Conservation (phyloP, 1,284 basidiomycete genomes). For the Macrocystidia cucumis region DNA sequence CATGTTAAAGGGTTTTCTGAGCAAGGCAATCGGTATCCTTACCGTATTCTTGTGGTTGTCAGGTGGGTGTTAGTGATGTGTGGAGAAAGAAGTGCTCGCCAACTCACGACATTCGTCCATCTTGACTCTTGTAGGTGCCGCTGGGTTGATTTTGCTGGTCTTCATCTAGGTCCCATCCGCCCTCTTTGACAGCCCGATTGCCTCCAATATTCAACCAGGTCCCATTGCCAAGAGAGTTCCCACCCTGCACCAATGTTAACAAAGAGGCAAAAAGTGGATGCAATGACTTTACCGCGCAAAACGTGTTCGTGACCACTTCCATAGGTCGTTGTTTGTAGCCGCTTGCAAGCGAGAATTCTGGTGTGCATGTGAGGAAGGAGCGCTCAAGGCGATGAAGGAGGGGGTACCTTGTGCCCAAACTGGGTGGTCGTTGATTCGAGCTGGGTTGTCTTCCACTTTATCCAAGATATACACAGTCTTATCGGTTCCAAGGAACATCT, state of each 20-base stretch:
- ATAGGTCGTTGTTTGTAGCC: slow-evolving; percentile 44
- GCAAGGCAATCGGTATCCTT: slow-evolving; percentile 8
- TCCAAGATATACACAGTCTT: slow-evolving; percentile 45
- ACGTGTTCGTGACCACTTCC: slow-evolving; percentile 59
- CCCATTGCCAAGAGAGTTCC: slow-evolving; percentile 58
- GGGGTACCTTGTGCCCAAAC: slow-evolving; percentile 40
- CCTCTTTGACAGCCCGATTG: slow-evolving; percentile 48
- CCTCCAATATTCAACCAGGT: slow-evolving; percentile 62
- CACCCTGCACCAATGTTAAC: slow-evolving; percentile 35
- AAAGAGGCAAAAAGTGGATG: slow-evolving; percentile 1
- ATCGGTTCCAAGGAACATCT: too few relatives aligned
- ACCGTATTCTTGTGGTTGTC: slow-evolving; percentile 40
- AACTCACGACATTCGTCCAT: slow-evolving; percentile 63
- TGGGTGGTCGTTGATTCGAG: slow-evolving; percentile 29
- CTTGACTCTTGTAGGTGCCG: slow-evolving; percentile 50
- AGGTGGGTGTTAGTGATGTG: too few relatives aligned
- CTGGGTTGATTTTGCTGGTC: slow-evolving; percentile 36
- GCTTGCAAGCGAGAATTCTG: slow-evolving; percentile 10
- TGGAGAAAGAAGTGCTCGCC: too few relatives aligned
- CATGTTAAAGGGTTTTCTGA: slow-evolving; percentile 7
- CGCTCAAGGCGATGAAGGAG: too few relatives aligned
- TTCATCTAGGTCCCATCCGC: slow-evolving; percentile 35
- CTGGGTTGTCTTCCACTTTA: slow-evolving; percentile 36
- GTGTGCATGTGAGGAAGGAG: not conserved
- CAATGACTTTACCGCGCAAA: slow-evolving; percentile 48